phyloP scores from a whole-genome alignment of 441 rosid genomes.

The Monsonia emarginata region DNA sequence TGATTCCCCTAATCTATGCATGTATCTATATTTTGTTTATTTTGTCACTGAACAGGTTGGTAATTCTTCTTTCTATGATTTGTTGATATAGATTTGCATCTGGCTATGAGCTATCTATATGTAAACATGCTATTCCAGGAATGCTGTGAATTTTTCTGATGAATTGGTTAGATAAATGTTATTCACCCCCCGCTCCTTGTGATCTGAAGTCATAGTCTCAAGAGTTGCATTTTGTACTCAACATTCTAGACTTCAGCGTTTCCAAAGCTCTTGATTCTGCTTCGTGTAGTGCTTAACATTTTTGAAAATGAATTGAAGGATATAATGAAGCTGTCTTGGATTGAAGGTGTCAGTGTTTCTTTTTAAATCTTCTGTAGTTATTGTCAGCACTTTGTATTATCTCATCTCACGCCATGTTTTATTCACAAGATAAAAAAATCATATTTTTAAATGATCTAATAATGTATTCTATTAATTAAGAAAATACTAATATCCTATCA shows the following conservation, averaged over 20 bases:
- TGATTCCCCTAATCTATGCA: background rate
- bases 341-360: background rate
- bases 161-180: background rate
- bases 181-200: conserved; percentile 1
- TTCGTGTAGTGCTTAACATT: background rate
- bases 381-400: background rate
- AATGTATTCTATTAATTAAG: background rate
- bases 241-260: background rate
- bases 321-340: background rate
- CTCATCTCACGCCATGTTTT: background rate
- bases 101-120: background rate
- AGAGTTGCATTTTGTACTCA: conserved; percentile 5
- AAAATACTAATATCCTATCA: background rate
- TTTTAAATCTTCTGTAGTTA: background rate
- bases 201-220: conserved; percentile 3
- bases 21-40: background rate
- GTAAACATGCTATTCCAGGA: conserved; percentile 3
- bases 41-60: background rate
- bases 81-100: background rate
- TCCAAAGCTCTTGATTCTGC: background rate
- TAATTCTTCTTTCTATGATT: background rate
- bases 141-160: conserved; percentile 3
- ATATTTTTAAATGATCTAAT: background rate
- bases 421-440: background rate
- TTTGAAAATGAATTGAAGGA: background rate